Evolutionary conservation across 345 rosid species (phyloP), one percentile per base, ranked within the genome.

Genomic region (Camelina laxa): DNA sequence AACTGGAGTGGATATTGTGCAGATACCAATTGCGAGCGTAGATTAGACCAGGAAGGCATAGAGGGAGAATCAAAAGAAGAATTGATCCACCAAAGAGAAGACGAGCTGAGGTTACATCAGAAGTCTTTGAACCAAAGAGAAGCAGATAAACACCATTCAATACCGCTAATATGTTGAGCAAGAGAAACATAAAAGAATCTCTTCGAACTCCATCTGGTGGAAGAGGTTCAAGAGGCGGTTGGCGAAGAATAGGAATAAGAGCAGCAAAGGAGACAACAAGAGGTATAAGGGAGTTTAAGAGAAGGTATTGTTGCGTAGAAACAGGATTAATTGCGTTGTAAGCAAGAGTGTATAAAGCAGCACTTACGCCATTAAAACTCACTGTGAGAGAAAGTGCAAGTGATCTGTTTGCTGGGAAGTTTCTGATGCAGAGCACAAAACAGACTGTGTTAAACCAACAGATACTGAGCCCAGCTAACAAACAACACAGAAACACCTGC

Each of bases 371-470:
- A 60, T 95, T 95, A 80, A 90, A 95, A 83, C 97, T 84, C 10
- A 95, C 88, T 14, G 99, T 95, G 11, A 95, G 96, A 42, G 97
- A 92, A 4, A 91, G 73, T 8, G 99, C 99, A 20, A 95, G 87
- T 61, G 98, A 77, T 67, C 93, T 76, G 70, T 85, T 91, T 9
- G 82, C 78, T 9, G 92, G 89, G 81, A 94, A 91, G 75, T 91
- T 95, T 27, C 83, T 82, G 49, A 91, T 87, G 91, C 97, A 94
- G 35, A 91, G 92, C 53, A 91, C 96, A 75, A 88, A 91, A 67
- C 97, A 95, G 3, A 91, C 93, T 12, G 99, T 95, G 88, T 95
- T 95, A 85, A 95, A 95, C 99, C 97, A 95, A 67, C 97, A 91
- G 60, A 95, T 95, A 83, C 97, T 91, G 56, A 87, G 85, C 64